Evolutionary conservation across 108 stramenopile genomes (phyloP).

Genomic region (Nitzschia sp.): DNA sequence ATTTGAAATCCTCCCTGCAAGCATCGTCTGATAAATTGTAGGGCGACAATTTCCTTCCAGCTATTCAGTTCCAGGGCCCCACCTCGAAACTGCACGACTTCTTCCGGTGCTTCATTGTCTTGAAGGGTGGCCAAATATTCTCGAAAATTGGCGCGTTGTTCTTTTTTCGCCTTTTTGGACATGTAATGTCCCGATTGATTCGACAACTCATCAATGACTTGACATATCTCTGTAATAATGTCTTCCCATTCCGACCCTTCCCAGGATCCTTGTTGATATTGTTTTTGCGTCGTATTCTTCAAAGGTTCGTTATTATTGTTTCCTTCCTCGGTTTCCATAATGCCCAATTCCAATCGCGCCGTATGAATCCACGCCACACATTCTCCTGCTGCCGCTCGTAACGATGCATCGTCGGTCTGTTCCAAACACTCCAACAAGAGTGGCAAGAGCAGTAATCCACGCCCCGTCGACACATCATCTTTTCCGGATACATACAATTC

Average conservation of each 20-base stretch:
- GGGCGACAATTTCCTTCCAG: constrained; percentile 77
- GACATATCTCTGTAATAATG: constrained; percentile 72
- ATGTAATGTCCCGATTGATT: constrained; percentile 72
- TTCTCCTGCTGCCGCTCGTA: constrained; percentile 73
- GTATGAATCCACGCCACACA: constrained; percentile 81
- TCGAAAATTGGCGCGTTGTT: constrained; percentile 78
- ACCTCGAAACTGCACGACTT: constrained; percentile 68
- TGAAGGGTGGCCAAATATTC: constrained; percentile 78
- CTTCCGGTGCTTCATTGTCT: constrained; percentile 73
- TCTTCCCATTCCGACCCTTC: constrained; percentile 83
- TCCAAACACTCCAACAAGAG: constrained; percentile 65
- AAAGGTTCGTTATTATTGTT: constrained; percentile 22
- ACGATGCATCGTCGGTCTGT: constrained; percentile 16
- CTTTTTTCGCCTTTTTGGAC: constrained; percentile 81
- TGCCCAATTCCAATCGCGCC: constrained; percentile 62
- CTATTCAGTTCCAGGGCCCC: constrained; percentile 48
- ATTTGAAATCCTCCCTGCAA: constrained; percentile 84
- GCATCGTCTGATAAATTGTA: constrained; percentile 82
- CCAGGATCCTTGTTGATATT: constrained; percentile 72
- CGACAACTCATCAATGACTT: constrained; percentile 69
- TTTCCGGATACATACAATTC: constrained; percentile 66
- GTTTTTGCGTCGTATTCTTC: constrained; percentile 54
- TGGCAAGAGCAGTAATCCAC: constrained; percentile 62
- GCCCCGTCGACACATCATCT: constrained; percentile 48
- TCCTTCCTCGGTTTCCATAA: constrained; percentile 36